phyloP scores from a whole-genome alignment of 2,329 filamentous ascomycete species.

The Ophiosphaerella narmari region DNA sequence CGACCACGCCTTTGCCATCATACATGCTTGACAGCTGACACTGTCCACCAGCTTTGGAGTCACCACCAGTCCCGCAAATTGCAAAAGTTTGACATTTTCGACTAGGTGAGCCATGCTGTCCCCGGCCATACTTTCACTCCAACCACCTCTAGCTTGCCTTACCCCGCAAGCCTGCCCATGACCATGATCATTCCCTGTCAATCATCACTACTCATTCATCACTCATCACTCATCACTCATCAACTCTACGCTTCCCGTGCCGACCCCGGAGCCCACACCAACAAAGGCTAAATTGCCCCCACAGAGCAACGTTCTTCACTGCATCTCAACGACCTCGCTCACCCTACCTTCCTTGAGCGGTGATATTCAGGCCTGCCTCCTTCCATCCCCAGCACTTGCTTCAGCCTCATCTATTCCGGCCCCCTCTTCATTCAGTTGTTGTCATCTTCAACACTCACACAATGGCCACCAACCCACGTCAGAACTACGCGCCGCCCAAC shows the following conservation, averaged over 20 bases:
- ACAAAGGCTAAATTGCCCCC: conserved; percentile 14
- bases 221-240: neutral
- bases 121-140: conserved; percentile 9
- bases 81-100: conserved; percentile 49
- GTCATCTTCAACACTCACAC: conserved; percentile 3
- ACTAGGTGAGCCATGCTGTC: conserved; percentile 37
- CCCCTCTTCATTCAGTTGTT: neutral
- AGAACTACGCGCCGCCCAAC: conserved; percentile 31
- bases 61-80: conserved; percentile 47
- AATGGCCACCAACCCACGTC: conserved; percentile 41
- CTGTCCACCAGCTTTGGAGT: conserved; percentile 44
- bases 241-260: neutral
- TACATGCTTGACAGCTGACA: conserved; percentile 18
- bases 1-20: conserved; percentile 5
- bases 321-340: conserved; percentile 34
- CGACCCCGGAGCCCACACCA: too few relatives aligned
- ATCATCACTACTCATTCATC: conserved; percentile 21
- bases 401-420: conserved; percentile 5
- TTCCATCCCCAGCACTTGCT: neutral
- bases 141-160: neutral
- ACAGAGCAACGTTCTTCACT: conserved; percentile 39
- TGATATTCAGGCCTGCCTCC: conserved; percentile 8
- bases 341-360: conserved; percentile 19
- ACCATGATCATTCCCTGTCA: neutral
- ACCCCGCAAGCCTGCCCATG: conserved; percentile 1